A percentile compares a stretch with the other conserved stretches of the same genome.
Conservation (phyloP, 2,329 filamentous ascomycete genomes). For the Talaromyces sp. region DNA sequence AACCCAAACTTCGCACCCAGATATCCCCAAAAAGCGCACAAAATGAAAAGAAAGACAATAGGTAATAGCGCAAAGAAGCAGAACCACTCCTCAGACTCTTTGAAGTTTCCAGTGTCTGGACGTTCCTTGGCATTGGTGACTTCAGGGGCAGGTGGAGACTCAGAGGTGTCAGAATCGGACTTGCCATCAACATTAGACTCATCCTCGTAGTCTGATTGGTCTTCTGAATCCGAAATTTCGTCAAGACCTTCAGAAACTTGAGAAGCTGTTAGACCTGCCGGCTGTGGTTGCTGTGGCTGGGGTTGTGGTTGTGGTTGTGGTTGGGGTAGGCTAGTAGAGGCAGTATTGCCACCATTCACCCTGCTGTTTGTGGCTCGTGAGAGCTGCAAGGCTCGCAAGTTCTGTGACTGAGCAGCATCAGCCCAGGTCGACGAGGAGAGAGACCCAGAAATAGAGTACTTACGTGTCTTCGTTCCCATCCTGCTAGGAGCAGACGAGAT, state of each 20-base stretch:
- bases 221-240: neutral
- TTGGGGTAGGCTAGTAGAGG: neutral
- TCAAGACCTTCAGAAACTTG: neutral
- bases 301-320: too few species aligned
- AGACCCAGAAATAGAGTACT: neutral
- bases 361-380: neutral
- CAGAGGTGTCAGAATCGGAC: neutral
- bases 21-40: neutral
- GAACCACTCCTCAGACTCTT: neutral
- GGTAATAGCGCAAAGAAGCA: neutral
- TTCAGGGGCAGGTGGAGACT: neutral
- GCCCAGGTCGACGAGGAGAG: neutral
- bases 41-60: neutral
- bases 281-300: neutral
- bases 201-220: neutral
- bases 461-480: neutral
- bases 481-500: neutral
- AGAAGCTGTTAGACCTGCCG: neutral
- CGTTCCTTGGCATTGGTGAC: neutral
- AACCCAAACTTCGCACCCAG: neutral
- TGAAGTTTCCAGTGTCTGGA: neutral
- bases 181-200: neutral
- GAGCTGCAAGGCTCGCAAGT: neutral
- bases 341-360: neutral
- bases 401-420: neutral